A percentile compares a stretch with the other conserved stretches of the same genome.
These are phyloP conservation scores for Xerophyta viscosa DNA, from an alignment of 106 monocot species.

Conservation along the genomic window DNA sequence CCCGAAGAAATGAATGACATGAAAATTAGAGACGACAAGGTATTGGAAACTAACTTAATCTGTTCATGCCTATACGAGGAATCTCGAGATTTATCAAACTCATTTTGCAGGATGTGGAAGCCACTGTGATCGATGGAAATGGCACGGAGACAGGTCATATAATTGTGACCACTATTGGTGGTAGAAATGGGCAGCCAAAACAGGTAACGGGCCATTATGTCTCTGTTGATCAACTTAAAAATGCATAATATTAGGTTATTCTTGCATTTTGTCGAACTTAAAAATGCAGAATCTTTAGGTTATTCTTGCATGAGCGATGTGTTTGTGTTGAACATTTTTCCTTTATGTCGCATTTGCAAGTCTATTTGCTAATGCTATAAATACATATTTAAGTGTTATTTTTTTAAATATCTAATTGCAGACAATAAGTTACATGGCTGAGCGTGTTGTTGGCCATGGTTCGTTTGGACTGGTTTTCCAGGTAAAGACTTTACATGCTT, in stretches of 20 bases:
- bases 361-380: too few relatives aligned
- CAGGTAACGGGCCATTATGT: slow-evolving; percentile 37
- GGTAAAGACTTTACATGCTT: too few relatives aligned
- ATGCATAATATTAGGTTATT: too few relatives aligned
- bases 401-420: too few relatives aligned
- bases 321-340: too few relatives aligned
- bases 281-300: too few relatives aligned
- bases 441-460: slow-evolving; percentile 87
- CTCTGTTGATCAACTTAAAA: too few relatives aligned
- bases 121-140: slow-evolving; percentile 22
- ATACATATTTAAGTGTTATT: too few relatives aligned
- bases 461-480: slow-evolving; percentile 95
- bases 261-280: too few relatives aligned
- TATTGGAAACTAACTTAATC: background rate
- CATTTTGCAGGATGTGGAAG: slow-evolving; percentile 21
- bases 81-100: background rate
- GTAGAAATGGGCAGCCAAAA: slow-evolving; percentile 75
- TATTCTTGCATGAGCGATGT: too few relatives aligned
- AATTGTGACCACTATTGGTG: slow-evolving; percentile 75
- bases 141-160: slow-evolving; percentile 55
- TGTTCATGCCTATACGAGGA: background rate
- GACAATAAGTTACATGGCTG: slow-evolving; percentile 96
- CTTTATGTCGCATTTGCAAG: too few relatives aligned
- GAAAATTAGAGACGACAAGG: slow-evolving; percentile 36
- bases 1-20: slow-evolving; percentile 28